phyloP scores from a whole-genome alignment of 169 alveolate species.

The Hepatocystis sp. region DNA sequence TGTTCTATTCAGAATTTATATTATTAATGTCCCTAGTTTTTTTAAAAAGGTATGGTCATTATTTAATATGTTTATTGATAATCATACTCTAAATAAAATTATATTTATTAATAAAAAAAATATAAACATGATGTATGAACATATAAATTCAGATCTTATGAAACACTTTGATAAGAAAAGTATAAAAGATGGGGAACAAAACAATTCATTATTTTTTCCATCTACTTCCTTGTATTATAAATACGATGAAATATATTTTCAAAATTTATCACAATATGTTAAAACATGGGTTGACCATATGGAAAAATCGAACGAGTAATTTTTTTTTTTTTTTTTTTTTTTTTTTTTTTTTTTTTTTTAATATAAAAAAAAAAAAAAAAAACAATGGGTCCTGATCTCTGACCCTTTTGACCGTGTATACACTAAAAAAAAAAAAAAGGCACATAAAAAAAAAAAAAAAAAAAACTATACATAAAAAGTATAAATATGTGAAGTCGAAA shows the following conservation, averaged over 20 bases:
- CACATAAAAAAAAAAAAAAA: too few relatives aligned
- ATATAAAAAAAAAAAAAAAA: background rate
- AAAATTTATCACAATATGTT: constrained; percentile 21
- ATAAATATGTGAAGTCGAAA: too few relatives aligned
- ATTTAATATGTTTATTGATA: constrained; percentile 67
- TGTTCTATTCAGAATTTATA: constrained; percentile 48
- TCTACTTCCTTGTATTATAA: constrained; percentile 58
- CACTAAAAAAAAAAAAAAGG: too few relatives aligned
- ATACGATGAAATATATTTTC: constrained; percentile 43
- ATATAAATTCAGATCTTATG: constrained; percentile 29
- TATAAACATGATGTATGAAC: constrained; percentile 63
- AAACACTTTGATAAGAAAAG: constrained; percentile 21
- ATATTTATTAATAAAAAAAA: constrained; percentile 65
- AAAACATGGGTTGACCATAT: constrained; percentile 31
- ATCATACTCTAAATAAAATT: constrained; percentile 69
- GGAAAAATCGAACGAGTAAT: constrained; percentile 20
- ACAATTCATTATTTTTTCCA: constrained; percentile 39
- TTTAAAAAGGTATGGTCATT: constrained; percentile 69
- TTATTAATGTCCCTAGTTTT: constrained; percentile 48
- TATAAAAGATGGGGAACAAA: background rate
- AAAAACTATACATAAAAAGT: too few relatives aligned
- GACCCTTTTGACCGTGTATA: too few relatives aligned
- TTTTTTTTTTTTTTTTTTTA: too few relatives aligned
- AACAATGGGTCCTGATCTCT: too few relatives aligned
- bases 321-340: too few relatives aligned